Base-by-base conservation (phyloP, 257 asterid genomes). In the Fraxinus quadrangulata region DNA sequence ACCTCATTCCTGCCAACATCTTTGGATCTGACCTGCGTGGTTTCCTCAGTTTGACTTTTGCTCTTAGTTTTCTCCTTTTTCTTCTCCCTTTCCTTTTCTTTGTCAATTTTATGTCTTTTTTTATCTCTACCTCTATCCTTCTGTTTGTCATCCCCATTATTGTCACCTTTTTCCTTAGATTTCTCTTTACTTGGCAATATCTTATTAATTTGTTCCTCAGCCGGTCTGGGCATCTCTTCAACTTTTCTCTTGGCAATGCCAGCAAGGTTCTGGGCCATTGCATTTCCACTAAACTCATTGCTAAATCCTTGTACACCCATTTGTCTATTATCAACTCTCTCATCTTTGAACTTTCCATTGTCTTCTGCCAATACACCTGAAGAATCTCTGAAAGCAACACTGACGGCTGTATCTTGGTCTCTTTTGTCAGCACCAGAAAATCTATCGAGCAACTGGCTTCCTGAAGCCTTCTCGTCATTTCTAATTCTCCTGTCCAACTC, bases 401-500 rank as follows among this genome's bases (percentile, higher is more conserved):
- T 74, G 14, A 80, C 75, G 37, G 80, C 80, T 45, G 74, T 42
- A 71, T 71, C 82, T 76, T 81, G 84, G 76, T 78, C 81, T 75
- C 84, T 83, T 36, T 77, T 84, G 72, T 74, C 88, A 34, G 72
- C 47, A 54, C 72, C 73, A 71, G 89, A 81, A 74, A 73, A 70
- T 77, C 77, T 80, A 78, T 84, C 92, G 8, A 83, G 87, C 67
- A 80, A 80, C 73, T 83, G 89, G 84, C 83, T 83, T 75, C 81
- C 83, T 23, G 74, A 71, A 70, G 82, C 83, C 74, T 79, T 85
- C 75, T 81, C 86, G 56, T 84, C 93, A 70, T 70, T 79, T 78
- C 81, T 88, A 79, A 82, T 85, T 85, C 97, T 86, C 89, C 88
- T 80, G 63, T 80, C 92, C 88, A 89, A 75, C 77, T 90, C 94